Conservation (phyloP, 78 protist genomes). For the Pelomyxa schiedti region DNA sequence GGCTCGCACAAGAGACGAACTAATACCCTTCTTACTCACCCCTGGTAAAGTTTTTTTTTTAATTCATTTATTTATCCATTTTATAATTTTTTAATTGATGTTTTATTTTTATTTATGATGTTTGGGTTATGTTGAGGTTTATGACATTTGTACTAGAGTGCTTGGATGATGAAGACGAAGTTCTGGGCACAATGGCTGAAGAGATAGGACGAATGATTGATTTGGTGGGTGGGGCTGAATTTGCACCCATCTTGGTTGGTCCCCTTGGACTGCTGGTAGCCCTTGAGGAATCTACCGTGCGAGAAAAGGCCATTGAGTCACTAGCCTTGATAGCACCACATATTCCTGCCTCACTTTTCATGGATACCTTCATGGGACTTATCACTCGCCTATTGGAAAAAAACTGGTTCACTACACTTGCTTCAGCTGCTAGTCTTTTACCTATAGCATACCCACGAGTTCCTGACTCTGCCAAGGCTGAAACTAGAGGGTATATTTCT, state of each 20-base stretch:
- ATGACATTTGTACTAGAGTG: constrained; percentile 59
- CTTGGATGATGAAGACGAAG: constrained; percentile 91
- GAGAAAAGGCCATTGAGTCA: constrained; percentile 89
- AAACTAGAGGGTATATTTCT: too few relatives aligned
- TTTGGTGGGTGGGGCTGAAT: constrained; percentile 83
- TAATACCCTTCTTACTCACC: constrained; percentile 89
- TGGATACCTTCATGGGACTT: constrained; percentile 45
- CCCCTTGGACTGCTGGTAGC: constrained; percentile 81
- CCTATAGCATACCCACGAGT: constrained; percentile 52
- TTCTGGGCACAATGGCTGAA: constrained; percentile 80
- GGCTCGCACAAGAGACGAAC: constrained; percentile 85
- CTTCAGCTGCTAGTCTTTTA: constrained; percentile 83
- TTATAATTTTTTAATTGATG: too few relatives aligned
- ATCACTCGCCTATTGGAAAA: constrained; percentile 58
- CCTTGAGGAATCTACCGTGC: constrained; percentile 86
- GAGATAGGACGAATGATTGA: constrained; percentile 79
- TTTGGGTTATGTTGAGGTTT: too few relatives aligned
- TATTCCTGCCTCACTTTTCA: constrained; percentile 31
- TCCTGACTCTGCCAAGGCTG: constrained; percentile 25
- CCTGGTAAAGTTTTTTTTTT: too few relatives aligned
- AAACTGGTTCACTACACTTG: constrained; percentile 87
- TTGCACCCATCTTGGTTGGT: constrained; percentile 56
- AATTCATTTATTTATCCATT: too few relatives aligned
- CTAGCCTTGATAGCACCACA: constrained; percentile 37
- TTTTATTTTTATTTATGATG: too few relatives aligned